Conservation (phyloP, 2,329 filamentous ascomycete genomes). For the Xylariales sp. region DNA sequence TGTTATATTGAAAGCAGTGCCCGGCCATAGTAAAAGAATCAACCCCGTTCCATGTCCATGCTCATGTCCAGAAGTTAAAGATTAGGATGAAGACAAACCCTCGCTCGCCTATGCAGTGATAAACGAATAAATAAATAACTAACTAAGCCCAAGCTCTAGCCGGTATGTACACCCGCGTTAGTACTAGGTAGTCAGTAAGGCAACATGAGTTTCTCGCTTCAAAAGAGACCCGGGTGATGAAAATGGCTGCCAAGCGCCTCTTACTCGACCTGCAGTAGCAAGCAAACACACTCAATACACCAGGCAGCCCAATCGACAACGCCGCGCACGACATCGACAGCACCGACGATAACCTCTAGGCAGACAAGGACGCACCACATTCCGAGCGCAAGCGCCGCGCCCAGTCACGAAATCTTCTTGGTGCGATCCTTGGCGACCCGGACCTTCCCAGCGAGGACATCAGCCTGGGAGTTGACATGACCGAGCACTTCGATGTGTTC, state of each 20-base stretch:
- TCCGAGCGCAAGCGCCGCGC: background rate
- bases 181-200: background rate
- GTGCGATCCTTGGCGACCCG: conserved; percentile 79
- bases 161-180: background rate
- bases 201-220: too few species aligned
- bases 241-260: too few species aligned
- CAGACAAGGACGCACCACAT: conserved; percentile 13
- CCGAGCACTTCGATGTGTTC: conserved; percentile 78
- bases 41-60: conserved; percentile 11
- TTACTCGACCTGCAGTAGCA: conserved; percentile 28
- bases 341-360: conserved; percentile 8
- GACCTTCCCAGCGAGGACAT: conserved; percentile 75
- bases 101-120: conserved; percentile 30
- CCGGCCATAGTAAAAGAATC: conserved; percentile 9
- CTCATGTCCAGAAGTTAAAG: background rate
- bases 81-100: conserved; percentile 11
- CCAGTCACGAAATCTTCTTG: conserved; percentile 66
- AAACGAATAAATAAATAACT: background rate
- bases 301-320: conserved; percentile 31
- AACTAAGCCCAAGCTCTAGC: background rate
- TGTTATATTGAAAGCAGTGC: background rate
- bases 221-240: background rate
- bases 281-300: conserved; percentile 30
- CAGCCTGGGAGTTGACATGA: conserved; percentile 73
- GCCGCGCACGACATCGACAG: conserved; percentile 19